Evolutionary conservation across 2,329 filamentous ascomycete species (phyloP).

Genomic region (Alternaria solani): DNA sequence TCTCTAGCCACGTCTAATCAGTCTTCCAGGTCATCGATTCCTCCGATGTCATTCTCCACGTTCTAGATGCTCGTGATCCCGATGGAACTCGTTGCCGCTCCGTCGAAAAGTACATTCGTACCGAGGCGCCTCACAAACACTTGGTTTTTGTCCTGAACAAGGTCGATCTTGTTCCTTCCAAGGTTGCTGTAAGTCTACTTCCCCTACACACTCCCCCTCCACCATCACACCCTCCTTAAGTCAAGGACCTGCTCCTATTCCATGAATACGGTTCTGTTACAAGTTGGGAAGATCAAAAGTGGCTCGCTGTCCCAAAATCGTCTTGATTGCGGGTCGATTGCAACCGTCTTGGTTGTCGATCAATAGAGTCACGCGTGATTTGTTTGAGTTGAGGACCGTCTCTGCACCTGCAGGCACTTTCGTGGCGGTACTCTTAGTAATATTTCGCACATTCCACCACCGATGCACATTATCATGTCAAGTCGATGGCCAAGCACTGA

Average conservation of each 20-base stretch:
- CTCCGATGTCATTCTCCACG: constrained; percentile 88
- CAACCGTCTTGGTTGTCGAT: constrained; percentile 88
- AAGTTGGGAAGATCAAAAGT: constrained; percentile 94
- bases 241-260: constrained; percentile 77
- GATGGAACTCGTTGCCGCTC: constrained; percentile 84
- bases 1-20: not conserved
- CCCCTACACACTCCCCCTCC: constrained; percentile 4
- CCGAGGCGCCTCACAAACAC: constrained; percentile 96
- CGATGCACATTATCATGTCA: constrained; percentile 25
- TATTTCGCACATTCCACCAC: constrained; percentile 80
- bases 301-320: constrained; percentile 70
- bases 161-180: constrained; percentile 90
- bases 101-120: constrained; percentile 90
- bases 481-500: constrained; percentile 33
- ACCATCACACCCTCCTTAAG: constrained; percentile 76
- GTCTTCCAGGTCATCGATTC: constrained; percentile 72
- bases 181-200: constrained; percentile 83
- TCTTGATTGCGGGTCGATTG: constrained; percentile 73
- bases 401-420: constrained; percentile 62
- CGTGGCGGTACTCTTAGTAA: constrained; percentile 97
- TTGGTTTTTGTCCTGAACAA: constrained; percentile 90
- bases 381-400: constrained; percentile 97
- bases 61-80: constrained; percentile 42
- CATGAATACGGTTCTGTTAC: constrained; percentile 94
- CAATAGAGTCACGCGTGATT: constrained; percentile 80